Percentiles rank a stretch among this genome's conserved stretches.
Evolutionary conservation across 371 early-diverging fungal genomes (phyloP).

Genomic region (Mortierella sp.): DNA sequence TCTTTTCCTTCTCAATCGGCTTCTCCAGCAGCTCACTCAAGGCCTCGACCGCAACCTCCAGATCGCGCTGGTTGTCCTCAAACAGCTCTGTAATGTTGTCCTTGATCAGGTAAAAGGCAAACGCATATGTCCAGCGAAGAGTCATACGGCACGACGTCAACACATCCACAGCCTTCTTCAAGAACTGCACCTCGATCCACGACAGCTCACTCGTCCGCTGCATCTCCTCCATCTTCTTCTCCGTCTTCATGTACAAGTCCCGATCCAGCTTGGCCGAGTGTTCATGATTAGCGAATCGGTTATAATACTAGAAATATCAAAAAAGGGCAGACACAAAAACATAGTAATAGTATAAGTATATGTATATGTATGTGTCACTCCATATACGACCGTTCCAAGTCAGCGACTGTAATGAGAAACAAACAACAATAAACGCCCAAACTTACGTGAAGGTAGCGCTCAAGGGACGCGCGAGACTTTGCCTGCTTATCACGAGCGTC

Average conservation of each 20-base stretch:
- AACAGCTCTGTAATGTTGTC: slow-evolving; percentile 93
- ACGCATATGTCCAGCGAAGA: slow-evolving; percentile 97
- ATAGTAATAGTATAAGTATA: neutral
- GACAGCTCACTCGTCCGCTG: slow-evolving; percentile 90
- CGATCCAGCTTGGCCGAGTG: slow-evolving; percentile 93
- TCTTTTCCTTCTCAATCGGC: slow-evolving; percentile 81
- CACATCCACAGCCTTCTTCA: slow-evolving; percentile 92
- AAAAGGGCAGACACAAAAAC: neutral
- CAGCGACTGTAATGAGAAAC: neutral
- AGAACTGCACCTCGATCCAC: slow-evolving; percentile 99
- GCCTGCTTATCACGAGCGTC: slow-evolving; percentile 88
- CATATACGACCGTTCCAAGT: neutral
- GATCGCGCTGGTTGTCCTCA: slow-evolving; percentile 96
- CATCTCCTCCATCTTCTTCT: slow-evolving; percentile 97
- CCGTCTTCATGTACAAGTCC: slow-evolving; percentile 89
- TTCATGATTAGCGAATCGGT: slow-evolving; percentile 97
- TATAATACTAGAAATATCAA: slow-evolving; percentile 82
- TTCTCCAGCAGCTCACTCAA: slow-evolving; percentile 91
- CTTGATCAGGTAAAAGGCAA: slow-evolving; percentile 93
- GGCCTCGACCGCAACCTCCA: slow-evolving; percentile 95
- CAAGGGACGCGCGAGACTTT: slow-evolving; percentile 89
- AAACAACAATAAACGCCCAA: neutral
- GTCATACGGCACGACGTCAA: slow-evolving; percentile 90
- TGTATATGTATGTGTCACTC: no score
- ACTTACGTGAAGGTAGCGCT: slow-evolving; percentile 94